Base-by-base conservation (phyloP, 2,329 filamentous ascomycete genomes). In the Periconia sp. region DNA sequence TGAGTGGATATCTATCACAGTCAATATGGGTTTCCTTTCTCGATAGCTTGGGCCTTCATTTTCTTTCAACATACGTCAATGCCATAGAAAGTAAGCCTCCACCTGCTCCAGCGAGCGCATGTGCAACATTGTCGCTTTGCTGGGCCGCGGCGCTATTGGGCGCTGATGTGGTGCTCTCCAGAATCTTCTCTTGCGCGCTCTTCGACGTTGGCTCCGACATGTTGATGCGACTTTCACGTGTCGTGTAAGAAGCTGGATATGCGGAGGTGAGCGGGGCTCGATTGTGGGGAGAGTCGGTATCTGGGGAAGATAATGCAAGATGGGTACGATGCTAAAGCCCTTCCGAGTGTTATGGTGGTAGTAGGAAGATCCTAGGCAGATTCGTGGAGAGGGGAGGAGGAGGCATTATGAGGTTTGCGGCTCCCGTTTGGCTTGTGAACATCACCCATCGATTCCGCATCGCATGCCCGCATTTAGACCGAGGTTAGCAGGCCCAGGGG, bases 41-140 rank as follows among this genome's bases (percentile, higher is more conserved):
- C 7, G 15, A 45, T 18, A 44, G 18, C 17, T 40, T 45, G 33
- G 15, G 15, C 40, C 15, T 20, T 23, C 60, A 13, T 37, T 14
- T 33, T 37, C 33, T 37, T n/a, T 37, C 15, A 37, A 37, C 81
- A 59, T 84, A 95, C 86, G 94, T 99, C 76, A 99, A 78, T 64
- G 92, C 85, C 91, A 97, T 99, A 64, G 94, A 96, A 54, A 97
- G 79, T 53, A 99, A 88, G 55, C 94, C 94, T 63, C 94, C 94
- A 63, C 94, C 94, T 47, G 92, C 91, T 62, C 93, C 93, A 52
- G 92, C 91, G 54, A 97, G 85, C 56, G 93, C 93, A 78, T 97
- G 93, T 53, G 93, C 92, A 71, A 97, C 91, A 81, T 97, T 97
- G 81, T 97, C 93, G 72, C 92, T 94, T 69, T 95, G 91, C 58